phyloP scores from a whole-genome alignment of 1,284 basidiomycete genomes.

The Thelephora terrestris region DNA sequence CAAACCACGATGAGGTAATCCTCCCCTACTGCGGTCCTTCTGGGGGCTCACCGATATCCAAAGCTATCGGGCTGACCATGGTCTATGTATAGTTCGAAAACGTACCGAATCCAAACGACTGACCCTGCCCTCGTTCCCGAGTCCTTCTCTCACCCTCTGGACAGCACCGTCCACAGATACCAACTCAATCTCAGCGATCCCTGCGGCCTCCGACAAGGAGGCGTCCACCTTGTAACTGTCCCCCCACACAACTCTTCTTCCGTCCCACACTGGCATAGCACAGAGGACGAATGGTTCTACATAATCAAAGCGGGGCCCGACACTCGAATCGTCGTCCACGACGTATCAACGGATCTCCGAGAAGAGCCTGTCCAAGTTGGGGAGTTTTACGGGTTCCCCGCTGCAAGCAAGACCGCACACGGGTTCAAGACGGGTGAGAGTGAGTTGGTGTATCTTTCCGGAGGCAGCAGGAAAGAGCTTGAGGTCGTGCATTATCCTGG shows the following conservation, averaged over 20 bases:
- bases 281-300: slow-evolving; percentile 22
- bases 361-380: slow-evolving; percentile 15
- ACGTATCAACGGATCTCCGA: slow-evolving; percentile 7
- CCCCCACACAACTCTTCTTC: slow-evolving; percentile 15
- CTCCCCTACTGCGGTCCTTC: no score
- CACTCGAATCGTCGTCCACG: slow-evolving; percentile 12
- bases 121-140: background rate
- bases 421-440: slow-evolving; percentile 12
- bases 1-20: no score
- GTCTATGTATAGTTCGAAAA: no score
- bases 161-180: slow-evolving; percentile 11
- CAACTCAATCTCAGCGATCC: slow-evolving; percentile 16
- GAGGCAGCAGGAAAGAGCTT: slow-evolving; percentile 16
- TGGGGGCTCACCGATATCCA: no score
- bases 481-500: slow-evolving; percentile 17
- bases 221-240: slow-evolving; percentile 18
- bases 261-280: slow-evolving; percentile 19
- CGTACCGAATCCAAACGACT: background rate
- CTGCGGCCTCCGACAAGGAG: slow-evolving; percentile 16
- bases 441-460: slow-evolving; percentile 18
- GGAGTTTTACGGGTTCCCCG: slow-evolving; percentile 21
- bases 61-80: no score
- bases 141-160: slow-evolving; percentile 5
- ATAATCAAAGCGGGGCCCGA: slow-evolving; percentile 18
- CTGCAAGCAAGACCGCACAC: slow-evolving; percentile 11